Percentiles rank a stretch among this genome's conserved stretches.
Conservation (phyloP, 139 green algal genomes). For the Dunaliella primolecta region DNA sequence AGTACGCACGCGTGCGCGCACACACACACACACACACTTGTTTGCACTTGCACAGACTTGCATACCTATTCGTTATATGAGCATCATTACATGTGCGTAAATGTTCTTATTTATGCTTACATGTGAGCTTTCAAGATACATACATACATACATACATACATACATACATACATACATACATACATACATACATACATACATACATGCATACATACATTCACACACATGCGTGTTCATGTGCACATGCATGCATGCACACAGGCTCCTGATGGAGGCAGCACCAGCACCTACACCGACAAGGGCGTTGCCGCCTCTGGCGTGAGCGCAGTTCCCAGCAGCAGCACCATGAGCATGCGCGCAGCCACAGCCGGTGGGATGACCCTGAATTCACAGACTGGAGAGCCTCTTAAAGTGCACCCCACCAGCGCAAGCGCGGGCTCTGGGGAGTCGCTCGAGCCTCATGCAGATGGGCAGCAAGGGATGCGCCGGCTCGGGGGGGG, state of each 20-base stretch:
- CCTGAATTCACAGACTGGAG: background rate
- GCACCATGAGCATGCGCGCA: background rate
- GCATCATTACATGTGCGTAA: too few species aligned
- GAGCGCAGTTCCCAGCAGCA: background rate
- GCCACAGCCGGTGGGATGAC: background rate
- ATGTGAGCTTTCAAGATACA: too few species aligned
- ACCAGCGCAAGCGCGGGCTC: background rate
- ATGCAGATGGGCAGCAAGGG: too few species aligned
- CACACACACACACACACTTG: background rate
- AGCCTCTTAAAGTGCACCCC: background rate
- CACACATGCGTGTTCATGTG: background rate
- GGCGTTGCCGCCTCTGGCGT: too few species aligned
- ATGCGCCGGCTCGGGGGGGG: too few species aligned
- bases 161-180: background rate
- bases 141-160: too few species aligned
- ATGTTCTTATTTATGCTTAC: too few species aligned
- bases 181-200: background rate
- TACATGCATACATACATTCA: constrained; percentile 13
- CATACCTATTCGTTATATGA: too few species aligned
- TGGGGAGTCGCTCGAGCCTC: background rate
- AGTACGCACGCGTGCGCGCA: background rate
- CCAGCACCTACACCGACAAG: background rate
- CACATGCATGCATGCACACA: background rate
- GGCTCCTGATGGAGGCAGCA: background rate
- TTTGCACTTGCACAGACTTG: background rate